These are phyloP conservation scores for Bullera alba DNA, from an alignment of 768 basidiomycete genomes.

Conservation along the genomic window DNA sequence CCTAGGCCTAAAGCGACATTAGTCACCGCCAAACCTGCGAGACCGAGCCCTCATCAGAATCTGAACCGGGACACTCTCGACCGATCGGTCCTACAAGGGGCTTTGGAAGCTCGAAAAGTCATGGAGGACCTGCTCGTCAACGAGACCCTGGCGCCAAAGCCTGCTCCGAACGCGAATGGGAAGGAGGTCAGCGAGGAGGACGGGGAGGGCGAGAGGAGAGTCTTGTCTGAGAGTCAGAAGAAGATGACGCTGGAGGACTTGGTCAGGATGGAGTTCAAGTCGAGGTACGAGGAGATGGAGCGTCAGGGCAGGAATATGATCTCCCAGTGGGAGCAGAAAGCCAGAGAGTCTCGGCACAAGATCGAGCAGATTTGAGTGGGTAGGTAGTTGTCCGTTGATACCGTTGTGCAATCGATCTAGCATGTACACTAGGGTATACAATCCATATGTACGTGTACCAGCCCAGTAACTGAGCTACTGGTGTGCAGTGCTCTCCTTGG, in stretches of 20 bases:
- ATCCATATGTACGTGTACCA: not conserved
- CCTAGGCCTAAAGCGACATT: not conserved
- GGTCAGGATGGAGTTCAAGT: conserved; percentile 66
- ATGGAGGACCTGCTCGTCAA: conserved; percentile 19
- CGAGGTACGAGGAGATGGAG: conserved; percentile 59
- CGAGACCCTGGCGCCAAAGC: not conserved
- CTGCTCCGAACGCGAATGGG: not conserved
- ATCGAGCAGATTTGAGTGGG: conserved; percentile 45
- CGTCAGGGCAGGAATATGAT: conserved; percentile 55
- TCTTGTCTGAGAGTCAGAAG: conserved; percentile 60
- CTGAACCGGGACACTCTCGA: conserved; percentile 19
- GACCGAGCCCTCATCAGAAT: conserved; percentile 3
- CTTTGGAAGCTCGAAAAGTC: conserved; percentile 23
- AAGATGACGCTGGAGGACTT: conserved; percentile 77
- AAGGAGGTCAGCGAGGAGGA: not conserved
- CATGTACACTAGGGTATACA: too few species aligned
- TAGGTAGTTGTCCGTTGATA: too few species aligned
- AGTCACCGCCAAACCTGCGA: conserved; percentile 2
- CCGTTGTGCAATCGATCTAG: too few species aligned
- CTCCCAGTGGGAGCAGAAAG: conserved; percentile 50
- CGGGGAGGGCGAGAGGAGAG: conserved; percentile 9
- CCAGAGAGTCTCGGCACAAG: conserved; percentile 44
- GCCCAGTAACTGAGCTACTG: not conserved
- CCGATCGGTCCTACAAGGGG: conserved; percentile 12
- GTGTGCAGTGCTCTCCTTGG: too few species aligned